Percentiles rank a stretch among this genome's conserved stretches.
Conservation (phyloP, 2,329 filamentous ascomycete species). For the Sporothrix variecibatus region DNA sequence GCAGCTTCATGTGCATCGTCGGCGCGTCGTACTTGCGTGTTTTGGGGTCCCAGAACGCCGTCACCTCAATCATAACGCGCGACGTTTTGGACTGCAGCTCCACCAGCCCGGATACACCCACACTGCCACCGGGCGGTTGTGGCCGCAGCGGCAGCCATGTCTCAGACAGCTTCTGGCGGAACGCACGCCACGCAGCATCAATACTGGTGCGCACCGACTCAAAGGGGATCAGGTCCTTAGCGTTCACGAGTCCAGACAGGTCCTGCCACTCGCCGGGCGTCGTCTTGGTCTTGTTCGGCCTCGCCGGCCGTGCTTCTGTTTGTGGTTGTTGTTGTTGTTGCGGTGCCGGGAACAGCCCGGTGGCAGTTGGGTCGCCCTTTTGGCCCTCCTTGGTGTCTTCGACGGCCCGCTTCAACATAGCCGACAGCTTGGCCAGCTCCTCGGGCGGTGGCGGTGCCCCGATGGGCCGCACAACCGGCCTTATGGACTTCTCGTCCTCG, state of each 20-base stretch:
- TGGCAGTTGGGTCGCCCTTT: background rate
- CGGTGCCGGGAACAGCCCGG: background rate
- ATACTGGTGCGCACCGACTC: slow-evolving; percentile 34
- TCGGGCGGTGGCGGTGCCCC: background rate
- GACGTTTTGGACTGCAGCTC: slow-evolving; percentile 52
- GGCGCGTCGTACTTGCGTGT: slow-evolving; percentile 47
- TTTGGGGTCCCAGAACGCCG: slow-evolving; percentile 59
- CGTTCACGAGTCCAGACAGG: background rate
- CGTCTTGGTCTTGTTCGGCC: background rate
- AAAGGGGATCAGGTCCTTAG: slow-evolving; percentile 32
- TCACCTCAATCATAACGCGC: slow-evolving; percentile 53
- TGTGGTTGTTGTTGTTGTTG: background rate
- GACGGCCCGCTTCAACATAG: slow-evolving; percentile 39
- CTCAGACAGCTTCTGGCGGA: slow-evolving; percentile 43
- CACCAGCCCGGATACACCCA: slow-evolving; percentile 57
- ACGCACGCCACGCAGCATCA: slow-evolving; percentile 40
- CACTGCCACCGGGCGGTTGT: slow-evolving; percentile 52
- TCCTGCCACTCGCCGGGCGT: background rate
- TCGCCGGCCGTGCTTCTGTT: background rate
- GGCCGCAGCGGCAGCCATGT: slow-evolving; percentile 50
- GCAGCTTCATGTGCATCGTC: slow-evolving; percentile 44
- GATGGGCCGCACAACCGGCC: background rate
- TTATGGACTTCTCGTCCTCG: slow-evolving; percentile 7
- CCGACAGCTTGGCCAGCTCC: slow-evolving; percentile 33
- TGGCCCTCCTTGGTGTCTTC: slow-evolving; percentile 33